Percentiles rank a stretch among this genome's conserved stretches.
These are phyloP conservation scores for Thraustochytrium aureum DNA, from an alignment of 352 stramenopile genomes.

Conservation along the genomic window DNA sequence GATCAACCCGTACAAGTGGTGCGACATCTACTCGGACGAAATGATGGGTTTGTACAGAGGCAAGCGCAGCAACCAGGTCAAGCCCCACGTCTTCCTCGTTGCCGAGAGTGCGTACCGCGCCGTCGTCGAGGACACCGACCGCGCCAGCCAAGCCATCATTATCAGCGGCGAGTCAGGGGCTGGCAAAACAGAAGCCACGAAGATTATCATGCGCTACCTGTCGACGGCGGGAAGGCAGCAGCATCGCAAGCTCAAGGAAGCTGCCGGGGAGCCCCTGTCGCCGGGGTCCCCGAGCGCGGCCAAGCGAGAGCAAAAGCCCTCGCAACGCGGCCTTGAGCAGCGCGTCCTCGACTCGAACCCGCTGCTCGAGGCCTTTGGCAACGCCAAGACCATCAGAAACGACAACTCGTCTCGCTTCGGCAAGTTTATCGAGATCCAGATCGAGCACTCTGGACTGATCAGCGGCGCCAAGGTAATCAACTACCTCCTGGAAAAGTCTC, in stretches of 20 bases:
- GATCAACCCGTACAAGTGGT: conserved; percentile 70
- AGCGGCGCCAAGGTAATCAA: conserved; percentile 79
- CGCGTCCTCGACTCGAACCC: conserved; percentile 96
- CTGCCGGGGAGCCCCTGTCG: background rate
- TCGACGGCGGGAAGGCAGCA: conserved; percentile 64
- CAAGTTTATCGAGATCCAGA: conserved; percentile 97
- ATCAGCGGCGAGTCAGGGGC: conserved; percentile 87
- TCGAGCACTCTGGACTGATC: conserved; percentile 70
- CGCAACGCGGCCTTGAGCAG: conserved; percentile 48
- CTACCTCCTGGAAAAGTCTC: conserved; percentile 86
- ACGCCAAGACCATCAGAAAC: conserved; percentile 95
- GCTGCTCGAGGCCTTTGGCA: conserved; percentile 98
- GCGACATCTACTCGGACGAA: conserved; percentile 54
- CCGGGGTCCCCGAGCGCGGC: background rate
- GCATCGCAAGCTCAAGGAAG: background rate
- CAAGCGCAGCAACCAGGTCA: conserved; percentile 59
- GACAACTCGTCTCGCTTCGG: conserved; percentile 96
- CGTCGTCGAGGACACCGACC: conserved; percentile 62
- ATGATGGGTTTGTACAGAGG: conserved; percentile 59
- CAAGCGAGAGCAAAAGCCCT: conserved; percentile 15
- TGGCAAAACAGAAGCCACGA: conserved; percentile 96
- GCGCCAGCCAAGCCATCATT: conserved; percentile 86
- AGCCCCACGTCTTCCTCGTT: conserved; percentile 83
- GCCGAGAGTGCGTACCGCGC: conserved; percentile 80
- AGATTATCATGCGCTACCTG: conserved; percentile 67